Base-by-base conservation (phyloP, 805 yeast species). In the Saccharomyces eubayanus region DNA sequence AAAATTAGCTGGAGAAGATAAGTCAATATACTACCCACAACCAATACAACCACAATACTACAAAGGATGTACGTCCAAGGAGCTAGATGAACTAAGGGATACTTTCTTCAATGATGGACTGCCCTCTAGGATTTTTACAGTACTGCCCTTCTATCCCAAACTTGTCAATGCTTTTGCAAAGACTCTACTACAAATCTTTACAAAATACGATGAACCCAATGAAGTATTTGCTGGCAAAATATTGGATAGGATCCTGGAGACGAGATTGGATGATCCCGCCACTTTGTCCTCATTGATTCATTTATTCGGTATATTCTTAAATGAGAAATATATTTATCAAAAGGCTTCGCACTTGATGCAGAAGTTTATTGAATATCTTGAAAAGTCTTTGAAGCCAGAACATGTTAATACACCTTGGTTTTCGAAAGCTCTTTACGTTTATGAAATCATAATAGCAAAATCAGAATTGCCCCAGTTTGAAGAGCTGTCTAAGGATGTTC, bases 371-470 rank as follows among this genome's bases (percentile, higher is more conserved):
- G 49, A 59, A 0, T 73, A 73, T 36, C 62, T 82, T 30, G 62
- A 70, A 11, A 66, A 62, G 1, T 70, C 72, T 2, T 55, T 81
- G 10, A 65, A 59, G 1, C 68, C 74, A 1, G 74, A 73, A 41
- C 62, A 65, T 54, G 69, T 69, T 2, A 75, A 78, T 55, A 62
- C 73, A 28, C 73, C 75, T 14, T 88, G 88, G 85, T 81, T 82
- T 60, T 78, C 85, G 0, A 74, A 78, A 53, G 80, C 82, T 0
- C 64, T 89, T 36, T 67, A 75, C 28, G 75, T 83, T 3, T 73
- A 82, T 48, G 87, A 83, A 53, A 79, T 77, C 36, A 67, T 83
- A 2, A 61, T 87, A 46, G 73, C 83, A 1, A 77, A 74, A 46
- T 72, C 80, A 2, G 75, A 74, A 31, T 69, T 81, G 4, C 89